Evolutionary conservation across 2,329 filamentous ascomycete species (phyloP).

Genomic region (Penicillium rolfsii): DNA sequence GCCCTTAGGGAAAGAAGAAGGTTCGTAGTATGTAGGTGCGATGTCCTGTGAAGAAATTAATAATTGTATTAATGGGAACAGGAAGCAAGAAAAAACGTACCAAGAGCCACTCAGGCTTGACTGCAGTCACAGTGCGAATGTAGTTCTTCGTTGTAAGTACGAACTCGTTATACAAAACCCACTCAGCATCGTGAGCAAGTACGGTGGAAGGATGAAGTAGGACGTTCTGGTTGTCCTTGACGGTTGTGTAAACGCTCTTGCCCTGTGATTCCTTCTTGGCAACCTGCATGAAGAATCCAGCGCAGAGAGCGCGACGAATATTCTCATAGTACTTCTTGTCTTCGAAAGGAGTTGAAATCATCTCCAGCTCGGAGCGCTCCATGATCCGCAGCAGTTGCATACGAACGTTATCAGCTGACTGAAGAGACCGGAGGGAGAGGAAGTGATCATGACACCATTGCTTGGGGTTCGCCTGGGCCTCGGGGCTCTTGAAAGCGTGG

Average conservation of each 20-base stretch:
- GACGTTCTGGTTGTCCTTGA: conserved; percentile 95
- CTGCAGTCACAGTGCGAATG: conserved; percentile 87
- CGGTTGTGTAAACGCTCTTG: conserved; percentile 84
- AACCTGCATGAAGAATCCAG: conserved; percentile 99
- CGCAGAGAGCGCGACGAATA: conserved; percentile 86
- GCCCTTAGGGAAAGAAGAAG: conserved; percentile 78
- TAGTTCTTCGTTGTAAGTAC: conserved; percentile 98
- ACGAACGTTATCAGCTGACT: conserved; percentile 92
- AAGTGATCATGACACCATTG: conserved; percentile 98
- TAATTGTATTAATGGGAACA: conserved; percentile 1
- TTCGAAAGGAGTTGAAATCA: conserved; percentile 86
- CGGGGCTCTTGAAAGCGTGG: conserved; percentile 86
- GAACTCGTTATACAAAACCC: conserved; percentile 98
- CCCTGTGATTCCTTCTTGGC: conserved; percentile 87
- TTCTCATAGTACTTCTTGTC: conserved; percentile 99
- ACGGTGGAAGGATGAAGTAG: conserved; percentile 93
- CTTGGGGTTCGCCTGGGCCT: conserved; percentile 72
- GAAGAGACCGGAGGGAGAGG: conserved; percentile 82
- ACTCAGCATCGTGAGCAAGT: conserved; percentile 84
- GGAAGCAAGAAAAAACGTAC: conserved; percentile 57
- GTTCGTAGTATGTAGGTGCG: conserved; percentile 88
- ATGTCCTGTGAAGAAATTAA: conserved; percentile 68
- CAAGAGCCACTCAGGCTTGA: conserved; percentile 92
- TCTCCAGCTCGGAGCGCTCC: conserved; percentile 85
- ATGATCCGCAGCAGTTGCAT: conserved; percentile 92